Percentiles rank a stretch among this genome's conserved stretches.
These are phyloP conservation scores for Bassia scoparia DNA, from an alignment of 148 eudicot genomes.

Conservation along the genomic window DNA sequence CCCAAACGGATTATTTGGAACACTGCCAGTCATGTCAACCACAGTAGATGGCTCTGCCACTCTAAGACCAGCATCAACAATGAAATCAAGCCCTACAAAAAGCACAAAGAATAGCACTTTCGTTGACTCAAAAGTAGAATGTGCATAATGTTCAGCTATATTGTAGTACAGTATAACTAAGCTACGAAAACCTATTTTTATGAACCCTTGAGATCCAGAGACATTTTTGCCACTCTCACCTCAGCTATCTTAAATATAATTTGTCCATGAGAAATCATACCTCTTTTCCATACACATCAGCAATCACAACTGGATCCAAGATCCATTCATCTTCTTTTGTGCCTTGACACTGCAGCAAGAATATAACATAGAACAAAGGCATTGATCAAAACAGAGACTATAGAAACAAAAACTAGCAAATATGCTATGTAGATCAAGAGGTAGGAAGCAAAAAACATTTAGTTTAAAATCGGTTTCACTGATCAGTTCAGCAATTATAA, in stretches of 20 bases:
- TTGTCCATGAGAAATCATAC: constrained; percentile 30
- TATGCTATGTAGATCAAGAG: neutral
- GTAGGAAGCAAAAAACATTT: neutral
- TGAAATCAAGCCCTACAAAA: constrained; percentile 74
- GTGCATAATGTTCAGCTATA: neutral
- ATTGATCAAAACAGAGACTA: neutral
- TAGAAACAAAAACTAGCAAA: neutral
- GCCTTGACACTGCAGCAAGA: constrained; percentile 59
- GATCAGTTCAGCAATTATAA: neutral
- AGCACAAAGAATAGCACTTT: neutral
- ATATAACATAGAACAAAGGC: neutral
- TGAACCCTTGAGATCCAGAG: constrained; percentile 5
- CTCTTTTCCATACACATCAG: constrained; percentile 83
- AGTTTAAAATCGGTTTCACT: neutral
- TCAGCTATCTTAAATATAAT: neutral
- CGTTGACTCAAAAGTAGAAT: neutral
- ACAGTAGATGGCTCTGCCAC: constrained; percentile 91
- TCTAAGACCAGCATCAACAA: constrained; percentile 85
- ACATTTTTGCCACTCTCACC: neutral
- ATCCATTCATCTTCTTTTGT: constrained; percentile 75
- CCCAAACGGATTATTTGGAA: constrained; percentile 65
- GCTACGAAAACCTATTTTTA: no score
- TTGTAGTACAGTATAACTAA: no score
- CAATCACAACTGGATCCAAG: constrained; percentile 72
- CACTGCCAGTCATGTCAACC: constrained; percentile 74